Conservation (phyloP, 208 protist genomes). For the Phytomonas sp. region DNA sequence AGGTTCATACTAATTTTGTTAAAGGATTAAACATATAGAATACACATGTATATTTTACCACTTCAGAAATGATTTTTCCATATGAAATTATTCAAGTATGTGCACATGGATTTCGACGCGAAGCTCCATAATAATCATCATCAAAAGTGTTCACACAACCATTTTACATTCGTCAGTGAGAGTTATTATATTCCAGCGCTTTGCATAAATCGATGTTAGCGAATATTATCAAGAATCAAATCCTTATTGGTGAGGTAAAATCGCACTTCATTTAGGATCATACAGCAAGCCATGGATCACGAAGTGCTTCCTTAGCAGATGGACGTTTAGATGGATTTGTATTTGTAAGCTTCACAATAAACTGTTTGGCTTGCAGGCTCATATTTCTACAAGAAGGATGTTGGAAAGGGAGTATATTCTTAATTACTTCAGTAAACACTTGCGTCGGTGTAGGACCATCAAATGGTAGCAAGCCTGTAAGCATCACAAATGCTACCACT, state of each 20-base stretch:
- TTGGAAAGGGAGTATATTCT: slow-evolving; percentile 52
- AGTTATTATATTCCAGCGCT: slow-evolving; percentile 31
- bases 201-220: slow-evolving; percentile 66
- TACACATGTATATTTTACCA: background rate
- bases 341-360: slow-evolving; percentile 46
- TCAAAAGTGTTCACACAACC: slow-evolving; percentile 63
- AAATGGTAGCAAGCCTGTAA: slow-evolving; percentile 79
- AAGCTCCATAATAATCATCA: background rate
- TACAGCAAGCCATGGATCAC: slow-evolving; percentile 44
- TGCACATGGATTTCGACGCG: background rate
- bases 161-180: slow-evolving; percentile 52
- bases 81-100: background rate
- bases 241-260: background rate
- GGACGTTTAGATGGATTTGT: slow-evolving; percentile 51
- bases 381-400: slow-evolving; percentile 15
- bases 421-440: slow-evolving; percentile 59
- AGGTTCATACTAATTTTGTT: background rate
- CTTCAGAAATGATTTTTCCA: background rate
- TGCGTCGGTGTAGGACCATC: slow-evolving; percentile 43
- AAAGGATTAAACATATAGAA: background rate
- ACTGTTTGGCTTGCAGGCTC: slow-evolving; percentile 30
- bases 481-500: slow-evolving; percentile 72
- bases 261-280: background rate
- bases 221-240: slow-evolving; percentile 3
- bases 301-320: slow-evolving; percentile 49